A percentile compares a stretch with the other conserved stretches of the same genome.
These are phyloP conservation scores for Chaetoceros tenuissimus DNA, from an alignment of 108 stramenopile species.

Conservation along the genomic window DNA sequence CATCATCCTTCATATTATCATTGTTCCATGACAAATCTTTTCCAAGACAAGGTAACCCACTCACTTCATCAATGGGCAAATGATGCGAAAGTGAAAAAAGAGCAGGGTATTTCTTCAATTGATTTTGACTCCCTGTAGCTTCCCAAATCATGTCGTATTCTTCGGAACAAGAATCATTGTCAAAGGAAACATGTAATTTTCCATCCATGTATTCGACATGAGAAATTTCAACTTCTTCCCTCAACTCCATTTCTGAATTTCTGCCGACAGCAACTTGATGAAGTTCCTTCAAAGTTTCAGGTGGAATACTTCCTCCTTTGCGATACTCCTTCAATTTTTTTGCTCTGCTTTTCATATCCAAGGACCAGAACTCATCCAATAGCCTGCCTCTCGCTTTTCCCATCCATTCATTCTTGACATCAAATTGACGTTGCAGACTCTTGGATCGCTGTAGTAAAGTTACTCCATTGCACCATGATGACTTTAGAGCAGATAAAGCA, in stretches of 20 bases:
- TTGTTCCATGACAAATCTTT: conserved; percentile 12
- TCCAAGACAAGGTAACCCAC: conserved; percentile 6
- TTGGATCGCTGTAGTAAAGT: conserved; percentile 15
- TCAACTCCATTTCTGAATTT: too few species aligned
- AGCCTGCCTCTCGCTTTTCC: conserved; percentile 16
- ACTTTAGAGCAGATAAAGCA: conserved; percentile 7
- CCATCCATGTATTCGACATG: conserved; percentile 6
- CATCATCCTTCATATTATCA: conserved; percentile 1
- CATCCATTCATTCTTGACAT: conserved; percentile 25
- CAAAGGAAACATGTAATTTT: conserved; percentile 9
- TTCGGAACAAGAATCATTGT: conserved; percentile 8
- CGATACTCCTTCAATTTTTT: conserved; percentile 10
- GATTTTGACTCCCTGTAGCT: conserved; percentile 13
- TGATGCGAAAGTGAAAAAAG: conserved; percentile 4
- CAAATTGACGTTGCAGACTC: conserved; percentile 11
- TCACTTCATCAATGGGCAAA: conserved; percentile 5
- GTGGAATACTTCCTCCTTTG: conserved; percentile 12
- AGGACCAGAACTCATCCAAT: conserved; percentile 17
- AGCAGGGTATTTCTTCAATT: conserved; percentile 11
- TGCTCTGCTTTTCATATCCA: conserved; percentile 9
- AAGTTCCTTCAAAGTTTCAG: conserved; percentile 8
- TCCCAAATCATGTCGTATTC: conserved; percentile 26
- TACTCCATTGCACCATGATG: conserved; percentile 14
- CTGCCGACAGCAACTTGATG: too few species aligned
- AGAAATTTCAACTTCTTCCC: conserved; percentile 18